Conservation (phyloP, 1,284 basidiomycete genomes). For the Stygiomarasmius scandens region DNA sequence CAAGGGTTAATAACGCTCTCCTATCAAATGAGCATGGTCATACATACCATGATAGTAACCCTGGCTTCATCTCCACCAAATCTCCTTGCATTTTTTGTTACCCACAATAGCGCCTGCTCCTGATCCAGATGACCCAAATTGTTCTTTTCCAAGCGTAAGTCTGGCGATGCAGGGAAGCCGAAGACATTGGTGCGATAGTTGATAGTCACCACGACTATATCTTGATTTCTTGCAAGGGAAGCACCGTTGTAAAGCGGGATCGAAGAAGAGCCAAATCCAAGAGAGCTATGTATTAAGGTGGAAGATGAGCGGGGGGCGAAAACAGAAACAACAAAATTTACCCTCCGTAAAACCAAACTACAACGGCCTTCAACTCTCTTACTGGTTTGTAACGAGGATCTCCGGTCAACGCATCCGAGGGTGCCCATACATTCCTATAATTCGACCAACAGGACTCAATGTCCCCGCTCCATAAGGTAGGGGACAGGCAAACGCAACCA, state of each 20-base stretch:
- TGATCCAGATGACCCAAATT: constrained; percentile 15
- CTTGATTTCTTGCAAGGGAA: constrained; percentile 11
- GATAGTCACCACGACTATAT: no score
- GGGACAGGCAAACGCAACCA: no score
- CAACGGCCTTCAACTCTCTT: no score
- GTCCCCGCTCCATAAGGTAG: no score
- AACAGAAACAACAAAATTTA: neutral
- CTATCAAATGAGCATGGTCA: no score
- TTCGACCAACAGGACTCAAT: no score
- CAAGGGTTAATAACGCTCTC: no score
- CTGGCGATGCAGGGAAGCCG: constrained; percentile 15
- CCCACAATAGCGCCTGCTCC: no score
- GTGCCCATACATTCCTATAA: constrained; percentile 14
- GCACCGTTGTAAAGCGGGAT: constrained; percentile 15
- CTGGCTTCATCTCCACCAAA: no score
- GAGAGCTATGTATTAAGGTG: constrained; percentile 1
- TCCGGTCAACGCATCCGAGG: neutral
- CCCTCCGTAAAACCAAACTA: constrained; percentile 14
- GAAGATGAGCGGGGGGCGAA: neutral
- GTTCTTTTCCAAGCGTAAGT: constrained; percentile 14
- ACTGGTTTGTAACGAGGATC: neutral
- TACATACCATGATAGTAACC: no score
- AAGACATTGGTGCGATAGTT: constrained; percentile 22
- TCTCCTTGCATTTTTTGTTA: no score
- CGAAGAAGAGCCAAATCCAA: constrained; percentile 14